A percentile compares a stretch with the other conserved stretches of the same genome.
Evolutionary conservation across 768 basidiomycete species (phyloP).

Genomic region (Calocybe gangraenosa): DNA sequence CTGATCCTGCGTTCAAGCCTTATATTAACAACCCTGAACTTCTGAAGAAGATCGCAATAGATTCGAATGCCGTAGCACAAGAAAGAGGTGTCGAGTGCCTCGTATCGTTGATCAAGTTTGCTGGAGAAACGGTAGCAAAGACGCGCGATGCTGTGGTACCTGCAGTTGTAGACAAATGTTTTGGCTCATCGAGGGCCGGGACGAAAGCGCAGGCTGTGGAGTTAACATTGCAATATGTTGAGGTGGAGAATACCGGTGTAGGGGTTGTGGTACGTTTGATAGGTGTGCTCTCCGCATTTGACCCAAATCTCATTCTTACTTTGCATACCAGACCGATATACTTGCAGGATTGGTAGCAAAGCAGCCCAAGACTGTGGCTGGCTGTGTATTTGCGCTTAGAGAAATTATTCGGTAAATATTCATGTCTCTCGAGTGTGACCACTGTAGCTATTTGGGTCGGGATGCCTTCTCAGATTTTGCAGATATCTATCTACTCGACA

Average conservation of each 20-base stretch:
- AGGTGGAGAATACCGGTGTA: constrained; percentile 85
- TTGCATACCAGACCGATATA: constrained; percentile 56
- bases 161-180: constrained; percentile 93
- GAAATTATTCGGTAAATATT: constrained; percentile 76
- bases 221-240: constrained; percentile 83
- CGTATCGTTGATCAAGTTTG: constrained; percentile 81
- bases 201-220: constrained; percentile 88
- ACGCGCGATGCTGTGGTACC: constrained; percentile 80
- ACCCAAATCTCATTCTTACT: constrained; percentile 24
- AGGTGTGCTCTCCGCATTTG: constrained; percentile 16
- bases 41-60: constrained; percentile 83
- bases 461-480: too few relatives aligned
- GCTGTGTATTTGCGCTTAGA: constrained; percentile 69
- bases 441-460: too few relatives aligned
- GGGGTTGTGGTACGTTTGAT: constrained; percentile 78
- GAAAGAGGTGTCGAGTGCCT: constrained; percentile 95
- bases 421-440: too few relatives aligned
- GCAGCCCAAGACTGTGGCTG: constrained; percentile 91
- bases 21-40: constrained; percentile 75
- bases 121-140: constrained; percentile 83
- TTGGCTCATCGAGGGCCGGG: constrained; percentile 86
- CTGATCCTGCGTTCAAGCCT: constrained; percentile 90
- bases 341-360: constrained; percentile 85
- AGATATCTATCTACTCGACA: not conserved
- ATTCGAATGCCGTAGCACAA: constrained; percentile 95